These are phyloP conservation scores for Candida suzukii DNA, from an alignment of 805 yeast species.

Conservation along the genomic window DNA sequence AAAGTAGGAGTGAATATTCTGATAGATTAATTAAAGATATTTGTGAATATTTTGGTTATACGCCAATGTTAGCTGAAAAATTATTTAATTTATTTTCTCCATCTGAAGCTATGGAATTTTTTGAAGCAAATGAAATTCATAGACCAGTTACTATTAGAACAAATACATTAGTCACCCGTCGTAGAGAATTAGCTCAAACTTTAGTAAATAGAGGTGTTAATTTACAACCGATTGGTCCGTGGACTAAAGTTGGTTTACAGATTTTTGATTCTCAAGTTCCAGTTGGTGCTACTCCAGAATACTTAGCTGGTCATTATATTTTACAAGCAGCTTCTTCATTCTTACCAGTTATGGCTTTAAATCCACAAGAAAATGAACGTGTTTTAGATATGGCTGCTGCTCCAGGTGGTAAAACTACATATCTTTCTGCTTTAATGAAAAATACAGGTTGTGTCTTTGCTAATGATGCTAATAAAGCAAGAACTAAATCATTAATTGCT, in stretches of 20 bases:
- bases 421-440: slow-evolving; percentile 92
- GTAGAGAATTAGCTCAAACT: slow-evolving; percentile 93
- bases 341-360: slow-evolving; percentile 95
- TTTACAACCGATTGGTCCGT: slow-evolving; percentile 91
- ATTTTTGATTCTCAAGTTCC: slow-evolving; percentile 99
- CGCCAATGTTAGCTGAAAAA: slow-evolving; percentile 88
- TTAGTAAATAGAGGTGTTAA: slow-evolving; percentile 95
- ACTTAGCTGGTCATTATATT: slow-evolving; percentile 95
- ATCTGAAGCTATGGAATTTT: slow-evolving; percentile 94
- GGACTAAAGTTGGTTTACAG: slow-evolving; percentile 98
- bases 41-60: slow-evolving; percentile 89
- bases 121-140: slow-evolving; percentile 96
- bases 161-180: slow-evolving; percentile 89
- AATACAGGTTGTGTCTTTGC: slow-evolving; percentile 97
- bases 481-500: slow-evolving; percentile 94
- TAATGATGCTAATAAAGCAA: slow-evolving; percentile 91
- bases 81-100: slow-evolving; percentile 88
- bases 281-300: slow-evolving; percentile 98
- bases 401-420: slow-evolving; percentile 98
- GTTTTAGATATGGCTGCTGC: slow-evolving; percentile 99
- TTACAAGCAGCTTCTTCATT: slow-evolving; percentile 98
- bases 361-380: slow-evolving; percentile 96
- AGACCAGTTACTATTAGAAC: slow-evolving; percentile 97
- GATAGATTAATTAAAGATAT: slow-evolving; percentile 79
- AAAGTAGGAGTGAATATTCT: slow-evolving; percentile 76